A percentile compares a stretch with the other conserved stretches of the same genome.
Conservation (phyloP, 75 land plant species). For the Sequoia sempervirens region DNA sequence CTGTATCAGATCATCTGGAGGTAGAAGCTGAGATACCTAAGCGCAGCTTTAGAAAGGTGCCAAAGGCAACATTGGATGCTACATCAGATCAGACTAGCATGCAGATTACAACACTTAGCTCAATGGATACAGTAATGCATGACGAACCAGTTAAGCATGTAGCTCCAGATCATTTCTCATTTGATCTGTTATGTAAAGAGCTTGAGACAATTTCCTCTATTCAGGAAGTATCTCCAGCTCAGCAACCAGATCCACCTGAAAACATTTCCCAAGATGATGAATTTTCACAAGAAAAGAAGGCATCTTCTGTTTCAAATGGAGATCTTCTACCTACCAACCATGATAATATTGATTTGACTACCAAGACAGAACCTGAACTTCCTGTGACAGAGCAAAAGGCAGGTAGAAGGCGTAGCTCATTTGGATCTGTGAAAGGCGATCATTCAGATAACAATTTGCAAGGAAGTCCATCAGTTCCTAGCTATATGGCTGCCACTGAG, state of each 20-base stretch:
- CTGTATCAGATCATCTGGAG: conserved; percentile 15
- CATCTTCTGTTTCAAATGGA: conserved; percentile 10
- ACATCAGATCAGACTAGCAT: not conserved
- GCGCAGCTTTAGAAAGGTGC: conserved; percentile 7
- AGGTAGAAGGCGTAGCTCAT: no score
- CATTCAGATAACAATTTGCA: conserved; percentile 38
- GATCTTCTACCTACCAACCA: not conserved
- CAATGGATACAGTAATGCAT: not conserved
- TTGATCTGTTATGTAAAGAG: not conserved
- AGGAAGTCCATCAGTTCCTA: conserved; percentile 63
- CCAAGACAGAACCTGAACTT: no score
- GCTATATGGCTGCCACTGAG: conserved; percentile 91
- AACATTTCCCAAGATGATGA: not conserved
- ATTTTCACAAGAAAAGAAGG: not conserved
- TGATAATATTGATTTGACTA: no score
- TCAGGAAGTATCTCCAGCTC: conserved; percentile 8
- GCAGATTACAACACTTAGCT: not conserved
- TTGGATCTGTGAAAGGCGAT: conserved; percentile 40
- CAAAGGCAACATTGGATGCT: not conserved
- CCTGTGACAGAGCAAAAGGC: no score
- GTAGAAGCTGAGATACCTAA: conserved; percentile 24
- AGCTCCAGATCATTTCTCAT: not conserved
- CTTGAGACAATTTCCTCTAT: not conserved
- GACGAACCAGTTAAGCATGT: conserved; percentile 3
- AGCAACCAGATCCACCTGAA: conserved; percentile 5